These are phyloP conservation scores for Limonium bicolor DNA, from an alignment of 148 eudicot species.

Conservation along the genomic window DNA sequence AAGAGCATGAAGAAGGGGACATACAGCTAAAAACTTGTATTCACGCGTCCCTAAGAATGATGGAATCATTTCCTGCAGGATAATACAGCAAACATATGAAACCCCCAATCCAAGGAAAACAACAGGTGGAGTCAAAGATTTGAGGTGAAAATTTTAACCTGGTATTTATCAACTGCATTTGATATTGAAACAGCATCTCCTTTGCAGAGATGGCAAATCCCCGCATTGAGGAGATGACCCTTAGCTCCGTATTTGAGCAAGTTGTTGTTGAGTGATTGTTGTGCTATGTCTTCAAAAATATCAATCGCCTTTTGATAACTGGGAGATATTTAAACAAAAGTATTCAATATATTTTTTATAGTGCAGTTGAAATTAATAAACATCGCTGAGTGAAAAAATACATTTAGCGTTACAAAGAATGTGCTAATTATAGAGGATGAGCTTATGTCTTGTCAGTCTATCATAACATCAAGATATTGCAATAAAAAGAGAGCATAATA, in stretches of 20 bases:
- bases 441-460: too few species aligned
- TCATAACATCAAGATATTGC: too few species aligned
- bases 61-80: slow-evolving; percentile 48
- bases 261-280: slow-evolving; percentile 37
- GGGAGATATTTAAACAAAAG: neutral
- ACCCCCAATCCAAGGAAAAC: neutral
- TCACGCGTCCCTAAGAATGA: slow-evolving; percentile 62
- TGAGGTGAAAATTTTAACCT: slow-evolving; percentile 21
- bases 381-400: too few species aligned
- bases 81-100: slow-evolving; percentile 3
- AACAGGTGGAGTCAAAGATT: neutral
- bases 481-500: too few species aligned
- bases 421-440: too few species aligned
- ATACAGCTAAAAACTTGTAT: slow-evolving; percentile 38
- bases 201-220: slow-evolving; percentile 68
- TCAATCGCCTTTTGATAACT: slow-evolving; percentile 59
- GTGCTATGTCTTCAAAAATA: slow-evolving; percentile 56
- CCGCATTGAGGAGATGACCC: slow-evolving; percentile 78
- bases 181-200: slow-evolving; percentile 50
- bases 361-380: too few species aligned
- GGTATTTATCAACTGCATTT: slow-evolving; percentile 49
- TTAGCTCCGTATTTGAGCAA: slow-evolving; percentile 54
- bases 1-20: slow-evolving; percentile 2
- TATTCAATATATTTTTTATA: too few species aligned
- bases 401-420: too few species aligned